These are phyloP conservation scores for Coemansia sp. DNA, from an alignment of 371 early-diverging fungal species.

Conservation along the genomic window DNA sequence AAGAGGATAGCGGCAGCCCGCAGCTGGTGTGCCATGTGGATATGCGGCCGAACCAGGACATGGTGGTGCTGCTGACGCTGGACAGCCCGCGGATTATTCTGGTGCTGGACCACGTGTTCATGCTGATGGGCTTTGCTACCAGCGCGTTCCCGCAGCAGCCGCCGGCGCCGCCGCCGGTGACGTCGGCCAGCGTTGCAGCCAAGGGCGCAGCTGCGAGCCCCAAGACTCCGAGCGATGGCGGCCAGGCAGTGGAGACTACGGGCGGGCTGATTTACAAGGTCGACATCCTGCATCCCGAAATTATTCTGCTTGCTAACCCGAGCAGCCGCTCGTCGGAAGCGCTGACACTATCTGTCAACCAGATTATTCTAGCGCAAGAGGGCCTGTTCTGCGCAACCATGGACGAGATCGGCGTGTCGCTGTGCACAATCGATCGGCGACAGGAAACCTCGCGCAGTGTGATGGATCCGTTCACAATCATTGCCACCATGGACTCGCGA, in stretches of 20 bases:
- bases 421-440: slow-evolving; percentile 87
- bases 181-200: neutral
- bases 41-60: slow-evolving; percentile 46
- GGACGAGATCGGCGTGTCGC: slow-evolving; percentile 83
- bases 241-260: neutral
- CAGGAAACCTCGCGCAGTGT: slow-evolving; percentile 78
- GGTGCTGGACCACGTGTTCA: slow-evolving; percentile 65
- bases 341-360: slow-evolving; percentile 77
- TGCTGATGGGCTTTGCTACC: slow-evolving; percentile 40
- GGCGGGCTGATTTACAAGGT: slow-evolving; percentile 61
- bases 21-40: slow-evolving; percentile 66
- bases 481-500: slow-evolving; percentile 73
- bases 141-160: slow-evolving; percentile 36
- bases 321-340: slow-evolving; percentile 76
- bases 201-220: neutral
- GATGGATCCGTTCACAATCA: slow-evolving; percentile 86
- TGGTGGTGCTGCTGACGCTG: slow-evolving; percentile 65
- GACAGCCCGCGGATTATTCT: slow-evolving; percentile 83
- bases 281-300: slow-evolving; percentile 80
- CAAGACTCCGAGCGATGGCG: neutral
- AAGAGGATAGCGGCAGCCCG: slow-evolving; percentile 52
- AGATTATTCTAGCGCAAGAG: slow-evolving; percentile 77
- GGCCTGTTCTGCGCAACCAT: slow-evolving; percentile 69
- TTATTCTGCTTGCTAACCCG: slow-evolving; percentile 85
- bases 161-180: neutral